phyloP scores from a whole-genome alignment of 306 rosid genomes.

The Calophaca sinica region DNA sequence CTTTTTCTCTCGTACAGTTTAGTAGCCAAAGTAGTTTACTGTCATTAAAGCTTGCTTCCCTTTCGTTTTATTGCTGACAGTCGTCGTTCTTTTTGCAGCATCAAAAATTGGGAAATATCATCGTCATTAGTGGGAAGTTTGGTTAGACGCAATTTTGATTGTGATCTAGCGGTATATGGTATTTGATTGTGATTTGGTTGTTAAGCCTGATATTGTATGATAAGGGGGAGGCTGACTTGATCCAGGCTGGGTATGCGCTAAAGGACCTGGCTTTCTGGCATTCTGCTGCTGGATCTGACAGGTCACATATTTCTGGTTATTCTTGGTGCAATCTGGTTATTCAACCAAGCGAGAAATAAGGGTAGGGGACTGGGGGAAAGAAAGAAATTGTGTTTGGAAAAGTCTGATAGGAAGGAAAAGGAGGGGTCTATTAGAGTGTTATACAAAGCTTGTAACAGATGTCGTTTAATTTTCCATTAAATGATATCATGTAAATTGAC shows the following conservation, averaged over 20 bases:
- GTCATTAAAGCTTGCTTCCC: conserved; percentile 11
- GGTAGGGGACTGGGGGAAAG: too few species aligned
- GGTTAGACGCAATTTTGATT: not conserved
- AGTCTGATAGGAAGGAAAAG: too few species aligned
- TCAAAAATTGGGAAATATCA: not conserved
- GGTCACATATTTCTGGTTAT: not conserved
- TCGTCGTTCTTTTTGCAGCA: conserved; percentile 2
- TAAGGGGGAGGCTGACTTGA: not conserved
- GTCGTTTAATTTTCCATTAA: too few species aligned
- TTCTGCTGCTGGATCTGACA: not conserved
- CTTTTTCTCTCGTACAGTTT: not conserved
- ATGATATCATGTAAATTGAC: too few species aligned
- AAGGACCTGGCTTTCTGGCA: not conserved
- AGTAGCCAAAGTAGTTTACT: not conserved
- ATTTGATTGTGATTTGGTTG: not conserved
- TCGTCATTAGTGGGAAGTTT: not conserved
- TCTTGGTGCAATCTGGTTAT: too few species aligned
- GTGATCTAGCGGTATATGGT: not conserved
- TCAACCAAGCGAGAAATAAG: too few species aligned
- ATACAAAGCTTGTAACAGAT: too few species aligned
- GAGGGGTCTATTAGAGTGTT: too few species aligned
- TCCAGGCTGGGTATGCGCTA: not conserved
- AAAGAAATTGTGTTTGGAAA: too few species aligned
- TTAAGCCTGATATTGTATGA: not conserved
- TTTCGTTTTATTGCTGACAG: not conserved